A percentile compares a stretch with the other conserved stretches of the same genome.
These are phyloP conservation scores for Whalleya microplaca DNA, from an alignment of 2,329 filamentous ascomycete genomes.

Conservation along the genomic window DNA sequence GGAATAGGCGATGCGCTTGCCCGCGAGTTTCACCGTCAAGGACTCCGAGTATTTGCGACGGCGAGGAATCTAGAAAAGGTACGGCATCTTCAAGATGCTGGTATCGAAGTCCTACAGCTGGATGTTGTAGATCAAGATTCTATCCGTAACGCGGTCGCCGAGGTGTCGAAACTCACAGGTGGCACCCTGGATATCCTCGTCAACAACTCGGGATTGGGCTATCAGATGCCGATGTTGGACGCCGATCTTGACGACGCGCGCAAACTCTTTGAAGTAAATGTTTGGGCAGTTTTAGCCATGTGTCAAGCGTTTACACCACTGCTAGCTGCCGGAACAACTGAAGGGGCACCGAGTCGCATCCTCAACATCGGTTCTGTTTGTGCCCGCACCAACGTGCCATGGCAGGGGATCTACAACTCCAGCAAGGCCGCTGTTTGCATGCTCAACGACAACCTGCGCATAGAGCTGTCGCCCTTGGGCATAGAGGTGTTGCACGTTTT, in stretches of 20 bases:
- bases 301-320: conserved; percentile 45
- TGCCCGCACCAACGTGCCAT: conserved; percentile 37
- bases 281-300: conserved; percentile 44
- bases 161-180: conserved; percentile 39
- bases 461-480: conserved; percentile 43
- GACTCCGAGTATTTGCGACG: conserved; percentile 46
- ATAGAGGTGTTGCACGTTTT: conserved; percentile 40
- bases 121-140: conserved; percentile 45
- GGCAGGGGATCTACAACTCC: conserved; percentile 46
- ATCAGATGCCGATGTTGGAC: conserved; percentile 39
- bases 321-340: conserved; percentile 32
- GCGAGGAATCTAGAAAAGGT: conserved; percentile 41
- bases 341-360: conserved; percentile 31
- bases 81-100: conserved; percentile 35
- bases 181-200: conserved; percentile 47
- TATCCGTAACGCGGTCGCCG: conserved; percentile 37
- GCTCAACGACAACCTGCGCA: conserved; percentile 44
- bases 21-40: conserved; percentile 41
- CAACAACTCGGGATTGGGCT: conserved; percentile 46
- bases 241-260: conserved; percentile 29
- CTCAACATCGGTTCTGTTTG: conserved; percentile 47
- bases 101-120: conserved; percentile 43
- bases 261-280: conserved; percentile 42
- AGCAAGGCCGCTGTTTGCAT: conserved; percentile 47
- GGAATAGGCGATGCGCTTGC: conserved; percentile 47